Base-by-base conservation (phyloP, 352 stramenopile species). In the Globisporangium iwayamae region DNA sequence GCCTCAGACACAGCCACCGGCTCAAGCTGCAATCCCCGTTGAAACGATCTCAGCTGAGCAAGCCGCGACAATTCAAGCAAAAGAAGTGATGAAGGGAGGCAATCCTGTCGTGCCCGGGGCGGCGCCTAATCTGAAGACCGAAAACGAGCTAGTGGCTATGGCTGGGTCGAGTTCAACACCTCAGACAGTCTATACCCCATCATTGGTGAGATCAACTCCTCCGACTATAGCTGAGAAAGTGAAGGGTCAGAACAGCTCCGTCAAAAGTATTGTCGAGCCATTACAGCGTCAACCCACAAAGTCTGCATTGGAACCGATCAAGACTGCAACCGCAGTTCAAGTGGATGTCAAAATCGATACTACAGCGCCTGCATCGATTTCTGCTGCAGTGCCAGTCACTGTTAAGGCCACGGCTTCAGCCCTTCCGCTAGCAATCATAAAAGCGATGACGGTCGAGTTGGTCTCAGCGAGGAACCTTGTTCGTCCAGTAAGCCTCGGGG, bases 401-500 rank as follows among this genome's bases (percentile, higher is more conserved):
- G 25, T 47, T 30, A 8, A 18, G 20, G 20, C 10, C n/a, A 1
- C 20, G 48, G 7, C 10, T 14, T 11, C 46, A 10, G 10, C 9
- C 28, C 2, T 56, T 10, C 0, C 36, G 20, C 22, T 36, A 41
- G 16, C 48, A 47, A 43, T 56, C 11, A 54, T 75, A 13, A 70
- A 65, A 45, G 32, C 55, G 18, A 18, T 81, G 16, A 62, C 43
- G 28, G 63, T 81, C 32, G 71, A 81, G 32, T 56, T 81, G 6
- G 59, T 81, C 0, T 69, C 62, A 0, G 74, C 63, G 18, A 56
- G 34, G 6, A 69, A 75, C 9, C 48, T 81, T 4, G 70, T 51
- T 9, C 66, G 74, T 46, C 71, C 71, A n/a, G 67, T 58, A 4
- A 79, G 65, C 43, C 56, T 81, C 30, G 71, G 71, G 4, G 62